These are phyloP conservation scores for Rhodamnia rubescens DNA, from an alignment of 345 rosid species.

Conservation along the genomic window DNA sequence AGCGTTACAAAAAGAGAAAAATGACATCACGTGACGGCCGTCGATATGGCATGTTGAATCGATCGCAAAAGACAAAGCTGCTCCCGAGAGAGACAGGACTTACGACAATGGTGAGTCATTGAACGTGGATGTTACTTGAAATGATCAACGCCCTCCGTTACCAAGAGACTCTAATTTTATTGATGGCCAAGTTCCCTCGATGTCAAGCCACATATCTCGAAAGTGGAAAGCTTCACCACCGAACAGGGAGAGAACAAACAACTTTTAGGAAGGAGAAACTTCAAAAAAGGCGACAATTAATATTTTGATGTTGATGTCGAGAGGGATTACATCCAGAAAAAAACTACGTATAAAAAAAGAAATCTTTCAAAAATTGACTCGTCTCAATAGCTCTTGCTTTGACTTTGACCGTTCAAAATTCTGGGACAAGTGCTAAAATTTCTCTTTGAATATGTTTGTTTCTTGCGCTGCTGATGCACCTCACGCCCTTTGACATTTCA, in stretches of 20 bases:
- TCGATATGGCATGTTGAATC: rapidly evolving
- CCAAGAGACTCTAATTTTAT: not conserved
- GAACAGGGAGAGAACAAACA: not conserved
- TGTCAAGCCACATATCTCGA: not conserved
- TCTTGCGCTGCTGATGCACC: not conserved
- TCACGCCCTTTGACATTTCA: not conserved
- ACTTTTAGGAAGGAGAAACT: not conserved
- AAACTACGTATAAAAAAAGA: not conserved
- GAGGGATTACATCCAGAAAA: not conserved
- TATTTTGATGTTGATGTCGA: not conserved
- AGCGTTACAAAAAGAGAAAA: not conserved
- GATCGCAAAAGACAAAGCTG: not conserved
- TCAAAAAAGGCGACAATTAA: not conserved
- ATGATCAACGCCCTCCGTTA: not conserved
- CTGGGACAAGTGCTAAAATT: not conserved
- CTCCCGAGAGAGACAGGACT: too few relatives aligned
- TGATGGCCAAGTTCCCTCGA: not conserved
- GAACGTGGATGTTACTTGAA: not conserved
- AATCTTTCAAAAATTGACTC: not conserved
- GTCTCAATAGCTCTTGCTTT: not conserved
- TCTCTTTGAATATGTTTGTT: not conserved
- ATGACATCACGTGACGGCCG: not conserved
- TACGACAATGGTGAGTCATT: not conserved
- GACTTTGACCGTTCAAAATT: not conserved
- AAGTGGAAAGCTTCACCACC: too few relatives aligned